A percentile compares a stretch with the other conserved stretches of the same genome.
Conservation (phyloP, 768 basidiomycete species). For the Crepidotus variabilis region DNA sequence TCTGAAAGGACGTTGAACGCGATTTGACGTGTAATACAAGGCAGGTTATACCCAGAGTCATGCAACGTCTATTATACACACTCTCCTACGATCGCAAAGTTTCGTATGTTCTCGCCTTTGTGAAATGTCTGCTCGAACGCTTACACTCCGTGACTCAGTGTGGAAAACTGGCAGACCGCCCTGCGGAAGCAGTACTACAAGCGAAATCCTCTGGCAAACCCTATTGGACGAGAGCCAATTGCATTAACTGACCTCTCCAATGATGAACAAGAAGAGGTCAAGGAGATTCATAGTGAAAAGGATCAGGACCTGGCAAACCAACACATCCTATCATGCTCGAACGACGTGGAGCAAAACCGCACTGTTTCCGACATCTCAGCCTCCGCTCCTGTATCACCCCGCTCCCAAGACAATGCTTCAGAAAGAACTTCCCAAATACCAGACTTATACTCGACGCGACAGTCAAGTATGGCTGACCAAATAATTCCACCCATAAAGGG, state of each 20-base stretch:
- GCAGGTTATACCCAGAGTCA: constrained; percentile 64
- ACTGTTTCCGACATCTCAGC: neutral
- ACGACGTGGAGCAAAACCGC: neutral
- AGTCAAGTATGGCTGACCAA: constrained; percentile 15
- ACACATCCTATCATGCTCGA: neutral
- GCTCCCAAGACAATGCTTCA: neutral
- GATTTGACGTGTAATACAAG: constrained; percentile 63
- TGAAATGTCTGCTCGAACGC: neutral
- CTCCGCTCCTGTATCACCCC: neutral
- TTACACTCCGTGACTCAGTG: constrained; percentile 33
- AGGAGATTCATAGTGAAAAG: constrained; percentile 2
- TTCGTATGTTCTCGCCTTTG: constrained; percentile 44
- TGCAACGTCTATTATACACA: constrained; percentile 69
- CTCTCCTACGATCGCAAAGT: constrained; percentile 81
- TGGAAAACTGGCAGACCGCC: constrained; percentile 75
- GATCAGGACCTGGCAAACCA: constrained; percentile 4
- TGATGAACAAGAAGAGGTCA: constrained; percentile 5
- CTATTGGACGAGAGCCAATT: constrained; percentile 60
- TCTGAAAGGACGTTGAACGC: constrained; percentile 67
- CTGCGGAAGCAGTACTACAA: constrained; percentile 76
- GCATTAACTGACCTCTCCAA: neutral
- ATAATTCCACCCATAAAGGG: neutral
- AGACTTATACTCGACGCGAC: constrained; percentile 8
- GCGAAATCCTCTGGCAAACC: constrained; percentile 67
- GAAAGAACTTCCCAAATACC: neutral